A percentile compares a stretch with the other conserved stretches of the same genome.
Evolutionary conservation across 306 rosid genomes (phyloP).

Genomic region (Vigna angularis): DNA sequence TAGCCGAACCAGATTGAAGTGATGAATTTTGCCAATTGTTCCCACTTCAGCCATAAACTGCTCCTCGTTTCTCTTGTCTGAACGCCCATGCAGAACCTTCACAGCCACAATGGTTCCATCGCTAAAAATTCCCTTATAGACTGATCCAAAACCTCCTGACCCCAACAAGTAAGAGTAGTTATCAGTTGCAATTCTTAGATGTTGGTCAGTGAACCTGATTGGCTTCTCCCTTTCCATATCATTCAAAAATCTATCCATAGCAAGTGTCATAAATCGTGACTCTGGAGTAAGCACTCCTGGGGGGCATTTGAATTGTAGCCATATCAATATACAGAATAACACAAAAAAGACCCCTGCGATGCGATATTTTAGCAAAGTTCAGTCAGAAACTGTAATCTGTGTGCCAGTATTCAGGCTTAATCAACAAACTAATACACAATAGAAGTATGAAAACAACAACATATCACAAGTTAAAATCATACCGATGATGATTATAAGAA

Average conservation of each 20-base stretch:
- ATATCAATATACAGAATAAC: too few species aligned
- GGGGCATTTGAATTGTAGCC: too few species aligned
- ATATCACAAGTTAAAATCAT: too few species aligned
- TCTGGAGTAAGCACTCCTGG: neutral
- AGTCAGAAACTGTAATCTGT: too few species aligned
- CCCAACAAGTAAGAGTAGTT: slow-evolving; percentile 38
- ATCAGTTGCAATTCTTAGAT: slow-evolving; percentile 47
- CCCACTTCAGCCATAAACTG: slow-evolving; percentile 41
- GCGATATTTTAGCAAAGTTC: too few species aligned
- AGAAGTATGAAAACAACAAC: too few species aligned
- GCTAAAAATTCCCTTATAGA: slow-evolving; percentile 44
- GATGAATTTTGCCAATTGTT: slow-evolving; percentile 37
- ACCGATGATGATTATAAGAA: too few species aligned
- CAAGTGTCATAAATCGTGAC: slow-evolving; percentile 30
- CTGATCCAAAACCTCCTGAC: slow-evolving; percentile 48
- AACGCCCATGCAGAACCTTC: slow-evolving; percentile 44
- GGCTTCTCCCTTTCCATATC: slow-evolving; percentile 56
- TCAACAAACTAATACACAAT: too few species aligned
- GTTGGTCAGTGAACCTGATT: slow-evolving; percentile 42
- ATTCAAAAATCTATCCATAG: slow-evolving; percentile 42
- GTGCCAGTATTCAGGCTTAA: too few species aligned
- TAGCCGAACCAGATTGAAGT: slow-evolving; percentile 50
- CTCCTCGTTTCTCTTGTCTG: slow-evolving; percentile 36
- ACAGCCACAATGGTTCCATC: slow-evolving; percentile 44
- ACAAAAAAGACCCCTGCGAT: too few species aligned